These are phyloP conservation scores for Zostera marina DNA, from an alignment of 116 monocot genomes.

Conservation along the genomic window DNA sequence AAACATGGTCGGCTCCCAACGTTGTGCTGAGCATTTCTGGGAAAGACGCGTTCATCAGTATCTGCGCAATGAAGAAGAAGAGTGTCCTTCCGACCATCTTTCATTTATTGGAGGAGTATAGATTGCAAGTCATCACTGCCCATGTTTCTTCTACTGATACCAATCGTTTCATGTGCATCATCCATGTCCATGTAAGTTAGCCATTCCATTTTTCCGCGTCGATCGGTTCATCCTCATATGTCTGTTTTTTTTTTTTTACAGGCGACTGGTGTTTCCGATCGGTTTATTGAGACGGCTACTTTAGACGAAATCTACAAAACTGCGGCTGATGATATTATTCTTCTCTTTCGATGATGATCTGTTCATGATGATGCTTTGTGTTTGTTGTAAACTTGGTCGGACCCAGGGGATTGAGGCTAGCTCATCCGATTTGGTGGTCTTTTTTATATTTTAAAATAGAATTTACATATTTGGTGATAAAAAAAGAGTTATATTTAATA, in stretches of 20 bases:
- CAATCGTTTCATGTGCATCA: slow-evolving; percentile 33
- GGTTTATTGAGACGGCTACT: slow-evolving; percentile 16
- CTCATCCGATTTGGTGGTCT: too few species aligned
- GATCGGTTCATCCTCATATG: too few species aligned
- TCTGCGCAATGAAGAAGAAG: slow-evolving; percentile 27
- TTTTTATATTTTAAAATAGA: too few species aligned
- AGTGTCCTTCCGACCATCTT: slow-evolving; percentile 15
- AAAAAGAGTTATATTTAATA: too few species aligned
- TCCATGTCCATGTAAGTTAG: slow-evolving; percentile 47
- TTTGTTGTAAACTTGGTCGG: too few species aligned
- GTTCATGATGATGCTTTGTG: too few species aligned
- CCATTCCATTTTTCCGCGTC: background rate
- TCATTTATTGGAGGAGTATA: slow-evolving; percentile 37
- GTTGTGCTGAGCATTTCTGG: slow-evolving; percentile 42
- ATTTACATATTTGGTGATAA: too few species aligned
- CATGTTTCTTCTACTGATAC: slow-evolving; percentile 19
- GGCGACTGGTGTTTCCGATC: slow-evolving; percentile 15
- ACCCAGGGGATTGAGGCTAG: too few species aligned
- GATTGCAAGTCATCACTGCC: slow-evolving; percentile 30
- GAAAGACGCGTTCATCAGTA: slow-evolving; percentile 31
- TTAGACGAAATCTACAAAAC: slow-evolving; percentile 29
- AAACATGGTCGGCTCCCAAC: slow-evolving; percentile 45
- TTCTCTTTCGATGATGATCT: slow-evolving; percentile 5
- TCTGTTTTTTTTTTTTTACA: too few species aligned
- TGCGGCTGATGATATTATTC: slow-evolving; percentile 34